Evolutionary conservation across 129 eudicot genomes (phyloP).

Genomic region (Cynara cardunculus): DNA sequence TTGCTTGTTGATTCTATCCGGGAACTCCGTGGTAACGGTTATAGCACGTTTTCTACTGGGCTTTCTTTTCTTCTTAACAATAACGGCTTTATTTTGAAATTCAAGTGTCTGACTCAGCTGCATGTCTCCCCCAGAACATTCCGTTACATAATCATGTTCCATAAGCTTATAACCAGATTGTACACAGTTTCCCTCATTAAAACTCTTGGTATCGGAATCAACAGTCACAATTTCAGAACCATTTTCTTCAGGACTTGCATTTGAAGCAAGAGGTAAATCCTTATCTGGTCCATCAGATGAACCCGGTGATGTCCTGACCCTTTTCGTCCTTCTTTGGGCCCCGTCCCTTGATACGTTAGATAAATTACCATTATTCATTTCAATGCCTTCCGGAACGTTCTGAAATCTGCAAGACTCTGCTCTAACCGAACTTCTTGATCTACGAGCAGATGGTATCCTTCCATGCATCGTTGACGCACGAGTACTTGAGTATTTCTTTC

Average conservation of each 20-base stretch:
- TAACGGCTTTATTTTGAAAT: conserved; percentile 45
- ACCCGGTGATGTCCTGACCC: conserved; percentile 54
- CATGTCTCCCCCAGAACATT: conserved; percentile 38
- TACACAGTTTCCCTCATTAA: conserved; percentile 49
- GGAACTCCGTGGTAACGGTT: conserved; percentile 32
- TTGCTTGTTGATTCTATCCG: conserved; percentile 23
- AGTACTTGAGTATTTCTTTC: conserved; percentile 45
- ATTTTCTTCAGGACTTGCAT: conserved; percentile 54
- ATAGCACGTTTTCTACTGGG: conserved; percentile 53
- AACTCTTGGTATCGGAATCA: conserved; percentile 52
- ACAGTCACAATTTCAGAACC: conserved; percentile 52
- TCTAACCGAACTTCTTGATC: conserved; percentile 61
- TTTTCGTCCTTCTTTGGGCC: conserved; percentile 53
- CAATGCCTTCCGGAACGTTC: conserved; percentile 16
- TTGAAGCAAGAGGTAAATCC: conserved; percentile 38
- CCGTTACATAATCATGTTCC: conserved; percentile 35
- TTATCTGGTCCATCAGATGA: conserved; percentile 29
- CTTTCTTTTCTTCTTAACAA: conserved; percentile 76
- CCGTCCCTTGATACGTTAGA: conserved; percentile 37
- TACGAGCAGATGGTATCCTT: conserved; percentile 43
- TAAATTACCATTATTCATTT: conserved; percentile 31
- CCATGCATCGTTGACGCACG: conserved; percentile 25
- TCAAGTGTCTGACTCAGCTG: conserved; percentile 56
- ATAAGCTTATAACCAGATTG: conserved; percentile 45
- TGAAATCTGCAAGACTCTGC: conserved; percentile 35